Evolutionary conservation across 805 yeast species (phyloP).

Genomic region (Schwanniomyces vanrijiae): DNA sequence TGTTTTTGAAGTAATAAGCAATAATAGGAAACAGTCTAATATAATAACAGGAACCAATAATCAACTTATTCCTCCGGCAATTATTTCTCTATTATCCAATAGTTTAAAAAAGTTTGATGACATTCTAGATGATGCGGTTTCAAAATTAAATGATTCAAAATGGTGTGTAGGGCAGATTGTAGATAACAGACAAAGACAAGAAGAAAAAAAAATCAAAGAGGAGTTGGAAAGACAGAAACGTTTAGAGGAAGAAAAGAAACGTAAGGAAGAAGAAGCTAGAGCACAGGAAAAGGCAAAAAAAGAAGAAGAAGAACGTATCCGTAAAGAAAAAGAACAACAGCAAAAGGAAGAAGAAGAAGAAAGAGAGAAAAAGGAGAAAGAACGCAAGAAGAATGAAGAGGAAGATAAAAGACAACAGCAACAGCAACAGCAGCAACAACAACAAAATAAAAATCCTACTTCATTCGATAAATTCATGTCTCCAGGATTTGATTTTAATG

Average conservation of each 20-base stretch:
- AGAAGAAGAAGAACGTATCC: conserved; percentile 13
- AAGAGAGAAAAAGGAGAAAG: conserved; percentile 10
- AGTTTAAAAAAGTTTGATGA: conserved; percentile 40
- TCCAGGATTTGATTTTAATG: conserved; percentile 28
- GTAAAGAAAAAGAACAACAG: conserved; percentile 16
- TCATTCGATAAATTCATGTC: conserved; percentile 19
- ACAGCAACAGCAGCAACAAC: conserved; percentile 3
- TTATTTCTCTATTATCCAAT: conserved; percentile 33
- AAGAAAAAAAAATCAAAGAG: conserved; percentile 37
- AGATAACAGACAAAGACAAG: conserved; percentile 42
- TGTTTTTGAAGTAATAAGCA: conserved; percentile 41
- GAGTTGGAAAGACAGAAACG: conserved; percentile 29
- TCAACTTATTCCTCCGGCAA: conserved; percentile 37
- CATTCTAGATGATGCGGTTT: conserved; percentile 41
- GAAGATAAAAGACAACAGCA: conserved; percentile 4
- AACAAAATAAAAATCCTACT: conserved; percentile 1
- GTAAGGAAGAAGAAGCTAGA: conserved; percentile 13
- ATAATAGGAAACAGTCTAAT: conserved; percentile 41
- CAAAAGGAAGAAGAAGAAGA: conserved; percentile 12
- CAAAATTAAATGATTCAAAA: conserved; percentile 41
- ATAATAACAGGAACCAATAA: conserved; percentile 42
- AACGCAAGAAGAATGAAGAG: conserved; percentile 9
- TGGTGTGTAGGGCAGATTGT: conserved; percentile 46
- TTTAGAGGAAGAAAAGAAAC: conserved; percentile 16
- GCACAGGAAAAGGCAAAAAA: conserved; percentile 15